Percentiles rank a stretch among this genome's conserved stretches.
phyloP scores from a whole-genome alignment of 2,329 filamentous ascomycete genomes.

The Catunica adiposa region DNA sequence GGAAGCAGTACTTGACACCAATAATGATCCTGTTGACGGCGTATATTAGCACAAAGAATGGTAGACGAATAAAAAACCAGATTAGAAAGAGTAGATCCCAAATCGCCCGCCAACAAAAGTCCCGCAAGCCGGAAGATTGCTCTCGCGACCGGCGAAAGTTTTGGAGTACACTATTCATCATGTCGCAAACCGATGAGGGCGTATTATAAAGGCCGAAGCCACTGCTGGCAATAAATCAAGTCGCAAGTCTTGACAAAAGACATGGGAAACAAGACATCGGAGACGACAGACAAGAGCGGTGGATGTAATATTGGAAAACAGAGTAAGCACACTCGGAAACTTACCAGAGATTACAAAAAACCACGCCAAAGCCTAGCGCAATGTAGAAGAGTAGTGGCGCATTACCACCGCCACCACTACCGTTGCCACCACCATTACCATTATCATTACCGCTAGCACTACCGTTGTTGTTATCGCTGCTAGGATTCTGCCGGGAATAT shows the following conservation, averaged over 20 bases:
- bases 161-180: too few relatives aligned
- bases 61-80: not conserved
- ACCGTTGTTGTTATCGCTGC: constrained; percentile 9
- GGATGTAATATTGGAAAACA: not conserved
- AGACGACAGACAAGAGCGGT: too few relatives aligned
- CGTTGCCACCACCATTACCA: not conserved
- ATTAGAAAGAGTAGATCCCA: not conserved
- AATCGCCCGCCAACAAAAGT: too few relatives aligned
- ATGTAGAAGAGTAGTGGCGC: constrained; percentile 61
- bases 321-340: constrained; percentile 19
- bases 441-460: constrained; percentile 22
- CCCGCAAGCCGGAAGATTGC: too few relatives aligned
- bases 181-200: too few relatives aligned
- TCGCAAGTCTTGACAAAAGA: not conserved
- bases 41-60: not conserved
- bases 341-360: constrained; percentile 97
- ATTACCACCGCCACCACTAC: constrained; percentile 21
- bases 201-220: constrained; percentile 9
- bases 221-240: not conserved
- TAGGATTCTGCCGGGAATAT: constrained; percentile 15
- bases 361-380: constrained; percentile 87
- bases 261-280: too few relatives aligned
- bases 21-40: constrained; percentile 73
- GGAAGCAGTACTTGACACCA: constrained; percentile 97
- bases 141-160: too few relatives aligned